Conservation (phyloP, 2,329 filamentous ascomycete species). For the Penicillium polonicum region DNA sequence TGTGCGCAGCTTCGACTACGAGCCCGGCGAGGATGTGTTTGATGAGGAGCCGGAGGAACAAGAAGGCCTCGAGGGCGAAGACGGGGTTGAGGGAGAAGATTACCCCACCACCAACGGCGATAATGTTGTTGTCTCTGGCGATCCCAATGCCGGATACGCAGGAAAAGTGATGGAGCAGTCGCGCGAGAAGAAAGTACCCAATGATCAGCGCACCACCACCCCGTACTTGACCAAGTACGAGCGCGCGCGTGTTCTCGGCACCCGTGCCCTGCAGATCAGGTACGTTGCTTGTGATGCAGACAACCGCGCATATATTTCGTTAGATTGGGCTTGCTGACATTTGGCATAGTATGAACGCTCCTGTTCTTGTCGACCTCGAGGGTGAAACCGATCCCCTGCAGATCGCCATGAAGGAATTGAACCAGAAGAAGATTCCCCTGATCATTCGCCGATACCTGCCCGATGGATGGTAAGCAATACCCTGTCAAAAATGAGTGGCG, state of each 20-base stretch:
- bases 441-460: slow-evolving; percentile 94
- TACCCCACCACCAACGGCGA: slow-evolving; percentile 42
- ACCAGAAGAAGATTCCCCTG: slow-evolving; percentile 97
- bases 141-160: slow-evolving; percentile 49
- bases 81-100: slow-evolving; percentile 51
- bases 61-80: slow-evolving; percentile 55
- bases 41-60: slow-evolving; percentile 64
- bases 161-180: slow-evolving; percentile 58
- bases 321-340: slow-evolving; percentile 24
- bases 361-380: slow-evolving; percentile 92
- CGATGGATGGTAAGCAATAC: slow-evolving; percentile 80
- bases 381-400: slow-evolving; percentile 96
- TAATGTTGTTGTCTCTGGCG: slow-evolving; percentile 48
- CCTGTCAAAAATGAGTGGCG: not conserved
- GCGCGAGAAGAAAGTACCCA: slow-evolving; percentile 82
- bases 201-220: slow-evolving; percentile 84
- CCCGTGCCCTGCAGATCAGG: slow-evolving; percentile 93
- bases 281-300: slow-evolving; percentile 58
- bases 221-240: slow-evolving; percentile 99
- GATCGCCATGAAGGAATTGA: slow-evolving; percentile 95
- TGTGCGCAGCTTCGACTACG: slow-evolving; percentile 47
- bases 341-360: slow-evolving; percentile 81
- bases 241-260: slow-evolving; percentile 86
- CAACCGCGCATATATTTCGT: slow-evolving; percentile 73
- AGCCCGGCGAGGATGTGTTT: slow-evolving; percentile 62